Conservation (phyloP, 176 grass and related monocot species). For the Coix lacrymajobi region DNA sequence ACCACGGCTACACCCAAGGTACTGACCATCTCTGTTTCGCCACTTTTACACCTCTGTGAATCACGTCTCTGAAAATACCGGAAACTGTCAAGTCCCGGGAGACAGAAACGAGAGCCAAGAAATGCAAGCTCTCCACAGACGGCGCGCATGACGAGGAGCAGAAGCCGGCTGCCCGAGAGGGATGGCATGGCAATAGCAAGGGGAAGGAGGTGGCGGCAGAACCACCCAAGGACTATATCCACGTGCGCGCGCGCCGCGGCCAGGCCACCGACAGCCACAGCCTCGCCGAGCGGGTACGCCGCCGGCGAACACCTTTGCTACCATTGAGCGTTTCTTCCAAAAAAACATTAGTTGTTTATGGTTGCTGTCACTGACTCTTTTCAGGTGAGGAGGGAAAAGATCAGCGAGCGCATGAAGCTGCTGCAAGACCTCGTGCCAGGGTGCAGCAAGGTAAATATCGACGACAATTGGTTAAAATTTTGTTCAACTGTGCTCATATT, state of each 20-base stretch:
- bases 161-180: background rate
- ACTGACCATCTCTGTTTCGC: background rate
- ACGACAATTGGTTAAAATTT: background rate
- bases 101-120: constrained; percentile 25
- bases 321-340: background rate
- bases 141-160: background rate
- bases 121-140: constrained; percentile 26
- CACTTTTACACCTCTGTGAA: too few species aligned
- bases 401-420: constrained; percentile 85
- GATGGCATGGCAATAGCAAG: background rate
- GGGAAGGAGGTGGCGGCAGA: constrained; percentile 21
- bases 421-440: constrained; percentile 78
- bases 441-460: constrained; percentile 62
- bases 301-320: background rate
- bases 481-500: background rate
- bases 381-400: constrained; percentile 87
- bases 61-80: background rate
- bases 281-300: constrained; percentile 54
- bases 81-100: constrained; percentile 20
- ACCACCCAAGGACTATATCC: constrained; percentile 55
- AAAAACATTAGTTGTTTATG: background rate
- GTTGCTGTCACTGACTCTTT: background rate
- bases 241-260: constrained; percentile 62
- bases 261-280: constrained; percentile 80
- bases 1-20: background rate